Conservation (phyloP, 805 yeast genomes). For the Myxozyma melibiosi region DNA sequence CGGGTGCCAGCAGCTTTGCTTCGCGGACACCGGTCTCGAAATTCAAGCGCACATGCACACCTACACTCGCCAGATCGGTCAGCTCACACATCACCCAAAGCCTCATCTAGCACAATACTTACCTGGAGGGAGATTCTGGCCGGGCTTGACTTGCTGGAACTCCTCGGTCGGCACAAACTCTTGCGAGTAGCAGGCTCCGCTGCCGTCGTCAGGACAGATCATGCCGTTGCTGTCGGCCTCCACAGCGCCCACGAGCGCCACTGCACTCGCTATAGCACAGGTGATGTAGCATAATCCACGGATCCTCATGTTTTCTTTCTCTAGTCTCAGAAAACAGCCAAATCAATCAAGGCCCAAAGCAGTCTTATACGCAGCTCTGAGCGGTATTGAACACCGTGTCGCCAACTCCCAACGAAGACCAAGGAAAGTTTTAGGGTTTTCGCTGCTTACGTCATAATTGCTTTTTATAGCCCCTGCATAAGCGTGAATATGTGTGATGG, state of each 20-base stretch:
- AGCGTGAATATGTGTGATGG: neutral
- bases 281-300: no score
- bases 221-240: slow-evolving; percentile 6
- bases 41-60: slow-evolving; percentile 74
- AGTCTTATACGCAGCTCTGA: no score
- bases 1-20: slow-evolving; percentile 60
- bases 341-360: no score
- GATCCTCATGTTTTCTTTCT: no score
- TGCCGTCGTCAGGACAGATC: slow-evolving; percentile 21
- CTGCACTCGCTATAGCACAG: no score
- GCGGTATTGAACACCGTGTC: slow-evolving; percentile 12
- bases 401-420: neutral
- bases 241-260: neutral
- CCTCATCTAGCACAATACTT: neutral
- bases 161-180: slow-evolving; percentile 61
- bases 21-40: slow-evolving; percentile 69
- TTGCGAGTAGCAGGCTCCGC: slow-evolving; percentile 30
- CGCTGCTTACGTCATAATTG: slow-evolving; percentile 3
- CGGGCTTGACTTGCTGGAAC: slow-evolving; percentile 70
- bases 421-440: no score
- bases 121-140: slow-evolving; percentile 70
- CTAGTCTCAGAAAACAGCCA: no score
- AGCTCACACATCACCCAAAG: no score
- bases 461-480: slow-evolving; percentile 6
- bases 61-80: slow-evolving; percentile 40